Percentiles rank a stretch among this genome's conserved stretches.
Conservation (phyloP, 2,329 filamentous ascomycete genomes). For the Endocalyx cinctus region DNA sequence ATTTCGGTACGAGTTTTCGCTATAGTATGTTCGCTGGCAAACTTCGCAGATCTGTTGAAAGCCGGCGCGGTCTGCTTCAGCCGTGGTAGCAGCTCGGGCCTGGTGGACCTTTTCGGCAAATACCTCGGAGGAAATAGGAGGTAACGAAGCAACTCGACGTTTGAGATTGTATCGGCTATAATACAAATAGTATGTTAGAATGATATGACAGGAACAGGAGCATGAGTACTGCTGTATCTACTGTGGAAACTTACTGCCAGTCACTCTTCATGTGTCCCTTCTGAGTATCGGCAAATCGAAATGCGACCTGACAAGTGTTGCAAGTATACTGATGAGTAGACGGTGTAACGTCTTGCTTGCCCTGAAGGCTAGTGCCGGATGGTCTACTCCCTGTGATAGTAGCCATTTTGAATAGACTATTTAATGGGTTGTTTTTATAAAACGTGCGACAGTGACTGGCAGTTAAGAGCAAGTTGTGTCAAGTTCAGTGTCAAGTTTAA, state of each 20-base stretch:
- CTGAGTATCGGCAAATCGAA: slow-evolving; percentile 89
- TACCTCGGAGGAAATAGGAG: slow-evolving; percentile 84
- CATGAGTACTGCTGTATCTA: no score
- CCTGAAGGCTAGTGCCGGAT: slow-evolving; percentile 18
- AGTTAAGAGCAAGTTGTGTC: no score
- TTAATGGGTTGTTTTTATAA: no score
- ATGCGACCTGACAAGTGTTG: slow-evolving; percentile 97
- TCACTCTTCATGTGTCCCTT: slow-evolving; percentile 96
- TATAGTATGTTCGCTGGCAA: slow-evolving; percentile 92
- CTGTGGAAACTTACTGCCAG: slow-evolving; percentile 81
- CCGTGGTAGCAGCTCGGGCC: slow-evolving; percentile 77
- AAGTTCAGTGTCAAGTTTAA: no score
- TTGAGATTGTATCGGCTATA: slow-evolving; percentile 89
- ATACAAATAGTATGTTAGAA: slow-evolving; percentile 14
- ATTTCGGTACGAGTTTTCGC: slow-evolving; percentile 92
- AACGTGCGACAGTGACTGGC: no score
- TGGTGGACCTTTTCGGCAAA: slow-evolving; percentile 96
- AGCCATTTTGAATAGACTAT: no score
- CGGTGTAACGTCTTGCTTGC: slow-evolving; percentile 27
- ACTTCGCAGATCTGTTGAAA: slow-evolving; percentile 79
- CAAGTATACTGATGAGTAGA: slow-evolving; percentile 87
- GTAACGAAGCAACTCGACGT: slow-evolving; percentile 82
- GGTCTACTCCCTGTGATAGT: slow-evolving; percentile 37
- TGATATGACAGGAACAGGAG: slow-evolving; percentile 4
- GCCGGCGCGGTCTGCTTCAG: slow-evolving; percentile 80